These are phyloP conservation scores for Beauveria sp. DNA, from an alignment of 2,329 filamentous ascomycete genomes.

Conservation along the genomic window DNA sequence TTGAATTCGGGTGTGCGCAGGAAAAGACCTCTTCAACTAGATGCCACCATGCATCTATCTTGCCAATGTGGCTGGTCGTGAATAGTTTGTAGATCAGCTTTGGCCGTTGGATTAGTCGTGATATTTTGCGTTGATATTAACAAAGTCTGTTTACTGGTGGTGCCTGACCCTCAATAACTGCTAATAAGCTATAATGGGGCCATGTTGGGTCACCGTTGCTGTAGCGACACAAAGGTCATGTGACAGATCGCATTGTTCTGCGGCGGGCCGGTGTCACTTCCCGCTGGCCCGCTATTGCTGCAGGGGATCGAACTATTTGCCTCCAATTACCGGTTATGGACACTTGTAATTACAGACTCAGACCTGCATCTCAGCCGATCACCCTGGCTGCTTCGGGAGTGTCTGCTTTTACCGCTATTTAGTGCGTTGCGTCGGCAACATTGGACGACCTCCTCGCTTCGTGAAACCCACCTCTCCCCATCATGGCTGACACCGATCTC, in stretches of 20 bases:
- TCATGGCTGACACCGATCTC: constrained; percentile 32
- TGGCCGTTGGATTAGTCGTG: neutral
- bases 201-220: constrained; percentile 12
- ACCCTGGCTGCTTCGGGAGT: neutral
- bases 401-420: neutral
- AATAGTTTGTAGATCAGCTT: neutral
- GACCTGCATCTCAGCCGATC: constrained; percentile 1
- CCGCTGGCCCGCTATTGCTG: constrained; percentile 3
- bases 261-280: constrained; percentile 1
- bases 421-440: neutral
- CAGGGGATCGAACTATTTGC: neutral
- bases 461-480: constrained; percentile 9
- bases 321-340: constrained; percentile 3
- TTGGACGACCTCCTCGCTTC: neutral
- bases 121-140: constrained; percentile 5
- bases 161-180: neutral
- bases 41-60: constrained; percentile 3
- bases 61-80: neutral
- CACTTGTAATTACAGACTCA: neutral
- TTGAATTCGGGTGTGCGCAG: too few species aligned
- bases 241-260: constrained; percentile 2
- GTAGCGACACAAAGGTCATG: constrained; percentile 9
- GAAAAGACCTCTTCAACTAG: neutral
- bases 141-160: constrained; percentile 10
- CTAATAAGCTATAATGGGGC: neutral